A percentile compares a stretch with the other conserved stretches of the same genome.
phyloP scores from a whole-genome alignment of 306 rosid species.

The Rosa persica region DNA sequence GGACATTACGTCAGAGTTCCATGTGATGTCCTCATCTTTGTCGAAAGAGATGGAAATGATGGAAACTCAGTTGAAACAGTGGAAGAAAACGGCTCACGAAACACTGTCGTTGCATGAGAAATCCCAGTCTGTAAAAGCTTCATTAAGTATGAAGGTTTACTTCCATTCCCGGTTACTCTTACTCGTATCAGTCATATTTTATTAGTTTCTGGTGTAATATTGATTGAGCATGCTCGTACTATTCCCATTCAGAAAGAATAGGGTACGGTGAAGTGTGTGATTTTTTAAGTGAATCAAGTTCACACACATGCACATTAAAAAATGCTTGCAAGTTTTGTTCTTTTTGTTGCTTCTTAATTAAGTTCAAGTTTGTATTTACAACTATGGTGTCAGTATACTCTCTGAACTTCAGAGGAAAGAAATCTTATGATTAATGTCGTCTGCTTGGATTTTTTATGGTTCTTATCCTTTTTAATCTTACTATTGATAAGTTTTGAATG shows the following conservation, averaged over 20 bases:
- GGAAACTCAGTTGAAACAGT: slow-evolving; percentile 86
- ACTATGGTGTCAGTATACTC: background rate
- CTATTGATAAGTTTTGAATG: background rate
- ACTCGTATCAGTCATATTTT: background rate
- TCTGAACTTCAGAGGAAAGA: background rate
- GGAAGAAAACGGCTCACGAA: slow-evolving; percentile 88
- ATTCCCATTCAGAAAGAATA: background rate
- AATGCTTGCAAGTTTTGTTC: background rate
- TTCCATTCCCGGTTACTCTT: slow-evolving; percentile 12
- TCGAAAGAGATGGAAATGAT: slow-evolving; percentile 95
- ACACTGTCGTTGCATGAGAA: slow-evolving; percentile 71
- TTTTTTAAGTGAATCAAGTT: background rate
- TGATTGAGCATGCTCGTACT: background rate
- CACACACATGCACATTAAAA: background rate
- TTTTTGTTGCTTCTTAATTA: background rate
- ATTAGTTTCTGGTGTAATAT: background rate
- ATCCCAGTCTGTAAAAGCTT: slow-evolving; percentile 56
- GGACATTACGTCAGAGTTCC: slow-evolving; percentile 86
- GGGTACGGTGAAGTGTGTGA: background rate
- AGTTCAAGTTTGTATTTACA: background rate
- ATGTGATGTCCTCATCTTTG: slow-evolving; percentile 86
- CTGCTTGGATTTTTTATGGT: background rate
- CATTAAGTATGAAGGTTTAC: slow-evolving; percentile 59
- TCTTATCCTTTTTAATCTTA: slow-evolving; percentile 1
- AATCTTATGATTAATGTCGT: background rate